Percentiles rank a stretch among this genome's conserved stretches.
phyloP scores from a whole-genome alignment of 441 rosid genomes.

The Gossypium schwendimanii region DNA sequence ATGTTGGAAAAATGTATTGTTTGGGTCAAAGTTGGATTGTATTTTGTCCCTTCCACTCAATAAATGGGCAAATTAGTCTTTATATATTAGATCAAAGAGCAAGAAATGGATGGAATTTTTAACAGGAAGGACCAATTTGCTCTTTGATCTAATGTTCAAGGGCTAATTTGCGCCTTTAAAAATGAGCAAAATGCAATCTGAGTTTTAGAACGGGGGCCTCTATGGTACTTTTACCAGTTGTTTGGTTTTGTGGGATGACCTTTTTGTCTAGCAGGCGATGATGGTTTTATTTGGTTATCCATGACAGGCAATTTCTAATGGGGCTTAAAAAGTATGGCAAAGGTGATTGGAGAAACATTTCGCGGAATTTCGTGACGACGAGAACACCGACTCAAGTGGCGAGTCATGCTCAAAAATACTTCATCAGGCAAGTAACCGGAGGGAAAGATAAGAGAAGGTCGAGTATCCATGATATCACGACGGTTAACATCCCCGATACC shows the following conservation, averaged over 20 bases:
- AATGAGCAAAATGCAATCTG: too few relatives aligned
- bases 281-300: slow-evolving; percentile 11
- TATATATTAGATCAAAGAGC: too few relatives aligned
- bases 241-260: not conserved
- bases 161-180: too few relatives aligned
- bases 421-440: slow-evolving; percentile 77
- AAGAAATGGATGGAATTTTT: too few relatives aligned
- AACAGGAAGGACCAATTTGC: too few relatives aligned
- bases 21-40: not conserved
- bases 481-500: slow-evolving; percentile 50
- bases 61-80: too few relatives aligned
- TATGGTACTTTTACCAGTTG: too few relatives aligned
- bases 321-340: slow-evolving; percentile 93
- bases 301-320: slow-evolving; percentile 75
- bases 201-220: too few relatives aligned
- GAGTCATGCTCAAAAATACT: slow-evolving; percentile 94
- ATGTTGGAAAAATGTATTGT: not conserved
- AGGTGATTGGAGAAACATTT: slow-evolving; percentile 96
- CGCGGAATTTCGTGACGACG: slow-evolving; percentile 70
- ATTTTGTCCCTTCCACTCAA: too few relatives aligned
- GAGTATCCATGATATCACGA: slow-evolving; percentile 92
- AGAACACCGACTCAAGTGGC: slow-evolving; percentile 95
- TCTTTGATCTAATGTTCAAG: too few relatives aligned
- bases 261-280: slow-evolving; percentile 6
- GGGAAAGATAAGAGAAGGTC: slow-evolving; percentile 92